phyloP scores from a whole-genome alignment of 768 basidiomycete genomes.

The Clitopilus hobsonii region DNA sequence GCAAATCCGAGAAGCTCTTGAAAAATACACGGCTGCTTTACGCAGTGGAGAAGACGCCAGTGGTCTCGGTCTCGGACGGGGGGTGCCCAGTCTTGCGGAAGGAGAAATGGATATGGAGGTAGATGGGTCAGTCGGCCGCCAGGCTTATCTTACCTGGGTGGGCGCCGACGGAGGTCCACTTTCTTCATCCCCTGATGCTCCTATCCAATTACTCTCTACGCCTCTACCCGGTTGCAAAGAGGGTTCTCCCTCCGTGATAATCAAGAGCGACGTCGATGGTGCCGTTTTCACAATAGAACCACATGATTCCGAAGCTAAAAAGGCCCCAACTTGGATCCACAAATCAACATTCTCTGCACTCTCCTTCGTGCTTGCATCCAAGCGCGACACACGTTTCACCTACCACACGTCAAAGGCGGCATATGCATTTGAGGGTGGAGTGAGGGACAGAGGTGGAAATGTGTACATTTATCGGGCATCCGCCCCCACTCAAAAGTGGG shows the following conservation, averaged over 20 bases:
- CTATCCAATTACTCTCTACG: conserved; percentile 59
- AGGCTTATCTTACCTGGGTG: conserved; percentile 66
- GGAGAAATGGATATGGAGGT: conserved; percentile 93
- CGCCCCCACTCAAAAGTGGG: conserved; percentile 47
- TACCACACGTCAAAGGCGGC: conserved; percentile 63
- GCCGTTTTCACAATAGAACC: conserved; percentile 52
- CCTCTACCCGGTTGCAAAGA: conserved; percentile 59
- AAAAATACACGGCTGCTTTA: conserved; percentile 77
- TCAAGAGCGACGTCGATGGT: conserved; percentile 75
- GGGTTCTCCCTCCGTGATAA: conserved; percentile 33
- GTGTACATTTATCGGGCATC: conserved; percentile 79
- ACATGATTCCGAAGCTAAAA: conserved; percentile 17
- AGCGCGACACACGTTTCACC: conserved; percentile 85
- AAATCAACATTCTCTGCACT: conserved; percentile 83
- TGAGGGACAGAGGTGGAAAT: conserved; percentile 67
- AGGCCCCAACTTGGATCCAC: conserved; percentile 59
- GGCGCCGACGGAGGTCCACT: conserved; percentile 38
- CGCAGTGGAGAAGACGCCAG: conserved; percentile 53
- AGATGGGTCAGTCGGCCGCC: conserved; percentile 67
- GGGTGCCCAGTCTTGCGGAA: conserved; percentile 75
- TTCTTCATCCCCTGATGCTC: conserved; percentile 25
- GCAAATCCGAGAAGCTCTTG: conserved; percentile 73
- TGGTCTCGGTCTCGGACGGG: conserved; percentile 59
- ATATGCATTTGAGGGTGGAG: conserved; percentile 82
- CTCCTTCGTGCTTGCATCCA: conserved; percentile 91